Evolutionary conservation across 306 rosid genomes (phyloP).

Genomic region (Astragalus glycyphyllos): DNA sequence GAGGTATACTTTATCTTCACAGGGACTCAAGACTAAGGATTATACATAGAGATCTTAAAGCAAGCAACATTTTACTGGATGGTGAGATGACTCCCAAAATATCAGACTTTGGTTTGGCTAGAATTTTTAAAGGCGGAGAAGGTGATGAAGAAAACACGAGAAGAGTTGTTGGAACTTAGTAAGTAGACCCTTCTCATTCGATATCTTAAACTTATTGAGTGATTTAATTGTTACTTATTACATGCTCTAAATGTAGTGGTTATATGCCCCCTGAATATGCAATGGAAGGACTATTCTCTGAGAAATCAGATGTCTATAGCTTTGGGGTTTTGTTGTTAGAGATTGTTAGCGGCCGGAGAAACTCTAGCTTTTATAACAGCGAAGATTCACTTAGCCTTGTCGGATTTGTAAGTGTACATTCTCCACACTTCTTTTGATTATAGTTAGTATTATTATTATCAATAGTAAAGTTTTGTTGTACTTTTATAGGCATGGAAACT

Average conservation of each 20-base stretch:
- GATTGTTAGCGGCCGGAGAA: not conserved
- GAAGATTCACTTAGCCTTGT: conserved; percentile 39
- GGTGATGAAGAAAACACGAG: conserved; percentile 38
- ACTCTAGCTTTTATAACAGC: conserved; percentile 37
- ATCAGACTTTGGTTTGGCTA: conserved; percentile 47
- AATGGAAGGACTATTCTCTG: conserved; percentile 40
- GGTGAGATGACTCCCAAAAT: conserved; percentile 40
- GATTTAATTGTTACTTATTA: no score
- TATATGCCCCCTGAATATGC: conserved; percentile 50
- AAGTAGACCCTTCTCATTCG: not conserved
- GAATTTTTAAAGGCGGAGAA: conserved; percentile 34
- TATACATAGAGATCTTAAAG: conserved; percentile 16
- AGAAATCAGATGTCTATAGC: no score
- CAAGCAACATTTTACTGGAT: conserved; percentile 40
- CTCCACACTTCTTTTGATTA: not conserved
- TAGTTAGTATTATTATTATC: no score
- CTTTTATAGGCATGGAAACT: not conserved
- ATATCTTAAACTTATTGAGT: not conserved
- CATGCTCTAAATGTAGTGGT: conserved; percentile 26
- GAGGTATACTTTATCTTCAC: no score
- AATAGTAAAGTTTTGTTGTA: not conserved
- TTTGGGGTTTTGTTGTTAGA: no score
- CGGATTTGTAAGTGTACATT: conserved; percentile 24
- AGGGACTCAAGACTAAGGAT: no score
- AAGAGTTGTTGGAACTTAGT: conserved; percentile 48